These are phyloP conservation scores for Cutaneotrichosporon daszewskae DNA, from an alignment of 1,284 basidiomycete genomes.

Conservation along the genomic window DNA sequence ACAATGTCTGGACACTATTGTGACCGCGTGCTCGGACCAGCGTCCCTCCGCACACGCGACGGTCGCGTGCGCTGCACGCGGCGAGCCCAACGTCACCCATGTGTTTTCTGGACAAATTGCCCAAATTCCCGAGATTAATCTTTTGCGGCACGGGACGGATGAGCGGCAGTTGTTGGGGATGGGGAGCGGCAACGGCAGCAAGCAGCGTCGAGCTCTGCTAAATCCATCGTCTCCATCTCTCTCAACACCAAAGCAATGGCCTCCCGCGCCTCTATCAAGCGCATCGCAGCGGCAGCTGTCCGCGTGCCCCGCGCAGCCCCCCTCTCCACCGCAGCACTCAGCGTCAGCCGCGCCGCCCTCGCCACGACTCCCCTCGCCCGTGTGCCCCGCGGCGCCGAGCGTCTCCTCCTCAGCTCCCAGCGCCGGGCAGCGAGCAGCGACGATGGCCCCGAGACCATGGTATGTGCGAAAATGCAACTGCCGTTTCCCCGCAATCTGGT, in stretches of 20 bases:
- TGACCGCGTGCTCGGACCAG: too few relatives aligned
- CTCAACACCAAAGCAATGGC: too few relatives aligned
- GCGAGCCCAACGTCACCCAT: too few relatives aligned
- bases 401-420: conserved; percentile 26
- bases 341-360: conserved; percentile 31
- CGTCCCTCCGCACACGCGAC: too few relatives aligned
- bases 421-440: conserved; percentile 36
- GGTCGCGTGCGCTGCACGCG: too few relatives aligned
- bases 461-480: conserved; percentile 18
- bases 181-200: too few relatives aligned
- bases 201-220: too few relatives aligned
- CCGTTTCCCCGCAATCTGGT: not conserved
- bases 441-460: conserved; percentile 38
- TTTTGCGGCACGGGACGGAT: not conserved
- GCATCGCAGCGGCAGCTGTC: conserved; percentile 57
- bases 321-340: conserved; percentile 39
- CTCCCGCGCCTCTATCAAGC: conserved; percentile 59
- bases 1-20: too few relatives aligned
- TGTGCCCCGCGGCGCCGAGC: conserved; percentile 29
- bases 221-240: too few relatives aligned
- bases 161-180: too few relatives aligned
- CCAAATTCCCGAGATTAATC: not conserved
- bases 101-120: too few relatives aligned
- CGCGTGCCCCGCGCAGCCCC: conserved; percentile 54
- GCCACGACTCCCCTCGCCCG: conserved; percentile 37